phyloP scores from a whole-genome alignment of 495 filamentous ascomycete species.

The Aspergillus egyptiacus region DNA sequence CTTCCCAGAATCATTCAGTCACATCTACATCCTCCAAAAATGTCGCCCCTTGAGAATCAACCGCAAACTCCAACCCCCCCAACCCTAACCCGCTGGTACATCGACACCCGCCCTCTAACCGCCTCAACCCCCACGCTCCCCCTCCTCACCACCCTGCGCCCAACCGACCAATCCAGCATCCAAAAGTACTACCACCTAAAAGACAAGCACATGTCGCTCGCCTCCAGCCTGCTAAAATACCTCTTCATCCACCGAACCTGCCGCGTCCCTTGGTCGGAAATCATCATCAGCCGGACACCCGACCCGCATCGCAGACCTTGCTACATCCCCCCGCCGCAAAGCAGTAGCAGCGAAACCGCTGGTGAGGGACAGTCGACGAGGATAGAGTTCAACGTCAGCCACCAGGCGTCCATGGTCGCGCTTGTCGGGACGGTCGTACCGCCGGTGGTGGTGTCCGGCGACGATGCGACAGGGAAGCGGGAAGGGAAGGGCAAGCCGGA shows the following conservation, averaged over 20 bases:
- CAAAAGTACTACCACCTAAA: constrained; percentile 33
- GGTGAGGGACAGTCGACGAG: constrained; percentile 18
- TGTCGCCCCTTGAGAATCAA: constrained; percentile 9
- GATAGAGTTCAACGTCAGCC: constrained; percentile 82
- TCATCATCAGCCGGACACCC: constrained; percentile 53
- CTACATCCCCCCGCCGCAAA: constrained; percentile 33
- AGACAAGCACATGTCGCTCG: constrained; percentile 52
- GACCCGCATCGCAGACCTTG: constrained; percentile 59
- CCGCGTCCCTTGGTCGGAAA: constrained; percentile 58
- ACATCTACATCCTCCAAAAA: background rate
- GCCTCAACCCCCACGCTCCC: constrained; percentile 29
- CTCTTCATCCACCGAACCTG: constrained; percentile 59
- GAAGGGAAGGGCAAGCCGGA: constrained; percentile 21
- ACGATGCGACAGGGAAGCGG: too few relatives aligned
- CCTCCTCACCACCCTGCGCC: constrained; percentile 30
- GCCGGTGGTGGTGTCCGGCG: too few relatives aligned
- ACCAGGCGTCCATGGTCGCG: constrained; percentile 75
- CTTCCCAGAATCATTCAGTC: too few relatives aligned
- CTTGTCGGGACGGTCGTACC: constrained; percentile 43
- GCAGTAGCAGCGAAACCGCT: constrained; percentile 1
- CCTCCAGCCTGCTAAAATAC: constrained; percentile 75
- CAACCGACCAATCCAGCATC: constrained; percentile 30
- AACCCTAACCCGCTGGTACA: constrained; percentile 36
- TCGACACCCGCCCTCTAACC: constrained; percentile 37
- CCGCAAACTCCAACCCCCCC: background rate